These are phyloP conservation scores for Zostera marina DNA, from an alignment of 116 monocot species.

Conservation along the genomic window DNA sequence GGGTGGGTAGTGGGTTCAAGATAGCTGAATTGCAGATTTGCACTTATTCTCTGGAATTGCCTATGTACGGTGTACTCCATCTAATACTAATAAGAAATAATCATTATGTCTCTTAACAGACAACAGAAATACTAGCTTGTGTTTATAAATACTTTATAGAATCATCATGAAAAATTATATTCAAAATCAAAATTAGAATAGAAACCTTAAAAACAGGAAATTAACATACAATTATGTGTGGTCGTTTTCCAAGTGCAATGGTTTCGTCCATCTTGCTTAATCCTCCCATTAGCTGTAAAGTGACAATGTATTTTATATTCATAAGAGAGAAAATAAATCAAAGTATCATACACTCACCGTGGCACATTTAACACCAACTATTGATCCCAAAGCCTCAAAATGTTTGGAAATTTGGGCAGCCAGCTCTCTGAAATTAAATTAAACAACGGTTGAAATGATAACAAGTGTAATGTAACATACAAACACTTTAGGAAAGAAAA, in stretches of 20 bases:
- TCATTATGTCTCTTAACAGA: no score
- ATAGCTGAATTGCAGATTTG: no score
- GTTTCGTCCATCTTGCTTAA: constrained; percentile 64
- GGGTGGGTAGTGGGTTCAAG: no score
- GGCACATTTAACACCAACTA: constrained; percentile 51
- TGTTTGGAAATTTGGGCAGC: constrained; percentile 83
- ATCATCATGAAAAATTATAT: no score
- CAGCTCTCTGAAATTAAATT: constrained; percentile 41
- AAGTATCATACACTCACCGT: constrained; percentile 36
- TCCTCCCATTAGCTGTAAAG: constrained; percentile 74
- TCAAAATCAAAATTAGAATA: no score
- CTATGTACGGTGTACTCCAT: no score
- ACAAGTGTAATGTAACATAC: not conserved
- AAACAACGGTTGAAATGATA: not conserved
- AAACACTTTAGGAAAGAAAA: not conserved
- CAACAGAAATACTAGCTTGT: no score
- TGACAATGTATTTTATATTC: no score
- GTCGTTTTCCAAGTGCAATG: constrained; percentile 66
- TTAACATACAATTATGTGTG: constrained; percentile 59
- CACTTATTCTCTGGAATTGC: no score
- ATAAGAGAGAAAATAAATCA: not conserved
- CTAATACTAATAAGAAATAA: no score
- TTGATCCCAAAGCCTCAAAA: constrained; percentile 80
- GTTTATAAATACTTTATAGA: no score
- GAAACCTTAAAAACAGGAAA: not conserved